phyloP scores from a whole-genome alignment of 805 yeast species.

The Candida easanensis region DNA sequence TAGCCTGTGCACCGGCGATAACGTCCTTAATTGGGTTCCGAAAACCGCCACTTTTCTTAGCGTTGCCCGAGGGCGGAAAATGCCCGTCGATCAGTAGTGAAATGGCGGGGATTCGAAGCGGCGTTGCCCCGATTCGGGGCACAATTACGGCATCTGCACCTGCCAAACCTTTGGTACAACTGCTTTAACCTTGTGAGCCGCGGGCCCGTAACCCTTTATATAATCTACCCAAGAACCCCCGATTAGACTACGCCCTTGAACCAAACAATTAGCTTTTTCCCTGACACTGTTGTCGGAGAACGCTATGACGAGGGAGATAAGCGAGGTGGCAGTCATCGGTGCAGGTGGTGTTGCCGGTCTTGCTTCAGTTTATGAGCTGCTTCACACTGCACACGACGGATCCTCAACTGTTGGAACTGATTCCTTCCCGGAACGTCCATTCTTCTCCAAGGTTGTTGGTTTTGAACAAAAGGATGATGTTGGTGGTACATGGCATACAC shows the following conservation, averaged over 20 bases:
- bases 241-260: no score
- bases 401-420: conserved; percentile 21
- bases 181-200: not conserved
- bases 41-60: no score
- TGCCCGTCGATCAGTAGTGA: not conserved
- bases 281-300: not conserved
- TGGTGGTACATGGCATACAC: conserved; percentile 46
- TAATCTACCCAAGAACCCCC: not conserved
- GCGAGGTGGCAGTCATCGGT: conserved; percentile 37
- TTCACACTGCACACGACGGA: conserved; percentile 27
- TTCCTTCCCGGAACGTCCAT: conserved; percentile 8
- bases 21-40: no score
- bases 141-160: not conserved
- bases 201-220: not conserved
- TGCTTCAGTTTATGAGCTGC: conserved; percentile 33
- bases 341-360: conserved; percentile 42
- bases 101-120: not conserved
- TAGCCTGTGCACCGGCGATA: no score
- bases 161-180: not conserved
- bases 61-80: no score
- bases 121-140: conserved; percentile 2
- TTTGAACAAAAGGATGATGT: conserved; percentile 41
- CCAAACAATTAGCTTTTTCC: no score
- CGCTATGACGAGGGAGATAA: conserved; percentile 7
- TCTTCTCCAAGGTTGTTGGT: conserved; percentile 36